Evolutionary conservation across 1,139 yeast genomes (phyloP).

Genomic region (Geotrichum carabidarum): DNA sequence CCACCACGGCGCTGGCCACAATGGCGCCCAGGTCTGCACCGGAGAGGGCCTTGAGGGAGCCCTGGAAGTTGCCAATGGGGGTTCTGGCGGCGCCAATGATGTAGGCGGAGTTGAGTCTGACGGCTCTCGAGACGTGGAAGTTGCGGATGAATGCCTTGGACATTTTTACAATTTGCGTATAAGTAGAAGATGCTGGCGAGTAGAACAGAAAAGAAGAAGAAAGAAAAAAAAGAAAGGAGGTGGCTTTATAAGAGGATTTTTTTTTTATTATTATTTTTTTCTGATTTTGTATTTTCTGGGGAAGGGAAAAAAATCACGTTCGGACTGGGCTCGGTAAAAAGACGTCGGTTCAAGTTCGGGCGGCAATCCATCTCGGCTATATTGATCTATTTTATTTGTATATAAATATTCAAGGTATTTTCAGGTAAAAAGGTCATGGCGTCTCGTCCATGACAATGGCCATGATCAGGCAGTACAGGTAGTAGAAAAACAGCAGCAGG

Average conservation of each 20-base stretch:
- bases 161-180: slow-evolving; percentile 4
- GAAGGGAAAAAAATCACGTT: neutral
- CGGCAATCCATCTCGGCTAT: neutral
- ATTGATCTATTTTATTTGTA: neutral
- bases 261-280: neutral
- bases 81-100: slow-evolving; percentile 55
- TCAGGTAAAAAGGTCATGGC: too few relatives aligned
- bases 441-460: slow-evolving; percentile 19
- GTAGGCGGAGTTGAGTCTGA: slow-evolving; percentile 38
- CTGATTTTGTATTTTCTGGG: slow-evolving; percentile 7
- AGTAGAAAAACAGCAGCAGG: slow-evolving; percentile 81
- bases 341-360: slow-evolving; percentile 11
- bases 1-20: slow-evolving; percentile 54
- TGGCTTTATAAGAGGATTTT: neutral
- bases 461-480: slow-evolving; percentile 81
- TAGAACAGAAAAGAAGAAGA: neutral
- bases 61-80: slow-evolving; percentile 57
- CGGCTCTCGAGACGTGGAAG: slow-evolving; percentile 14
- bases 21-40: slow-evolving; percentile 54
- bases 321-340: slow-evolving; percentile 1
- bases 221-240: neutral
- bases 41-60: slow-evolving; percentile 46
- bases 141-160: slow-evolving; percentile 17
- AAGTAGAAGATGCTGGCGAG: neutral
- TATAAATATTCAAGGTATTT: neutral